These are phyloP conservation scores for Dactylellina leptospora DNA, from an alignment of 2,329 filamentous ascomycete genomes.

Conservation along the genomic window DNA sequence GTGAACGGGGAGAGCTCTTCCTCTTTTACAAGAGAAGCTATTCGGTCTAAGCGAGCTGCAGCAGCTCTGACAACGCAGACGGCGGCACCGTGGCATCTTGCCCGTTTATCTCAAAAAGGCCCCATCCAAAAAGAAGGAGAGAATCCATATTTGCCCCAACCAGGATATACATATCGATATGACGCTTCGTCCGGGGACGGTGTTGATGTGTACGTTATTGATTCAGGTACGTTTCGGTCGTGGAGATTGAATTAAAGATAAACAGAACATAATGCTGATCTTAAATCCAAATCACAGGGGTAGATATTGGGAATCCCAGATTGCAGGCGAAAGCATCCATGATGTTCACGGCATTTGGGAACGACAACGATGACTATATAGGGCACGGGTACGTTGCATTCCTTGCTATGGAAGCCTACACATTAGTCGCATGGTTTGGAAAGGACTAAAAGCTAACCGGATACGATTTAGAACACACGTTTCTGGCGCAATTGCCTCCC, in stretches of 20 bases:
- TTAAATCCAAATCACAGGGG: not conserved
- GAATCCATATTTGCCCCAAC: conserved; percentile 14
- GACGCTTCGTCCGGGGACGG: conserved; percentile 24
- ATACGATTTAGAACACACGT: conserved; percentile 42
- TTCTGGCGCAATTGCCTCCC: conserved; percentile 29
- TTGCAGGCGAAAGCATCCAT: conserved; percentile 9
- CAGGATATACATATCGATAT: conserved; percentile 22
- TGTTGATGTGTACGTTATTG: conserved; percentile 42
- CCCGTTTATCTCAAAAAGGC: conserved; percentile 19
- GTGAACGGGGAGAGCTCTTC: no score
- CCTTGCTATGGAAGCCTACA: not conserved
- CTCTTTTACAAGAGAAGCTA: not conserved
- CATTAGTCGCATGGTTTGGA: no score
- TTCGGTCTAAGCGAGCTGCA: not conserved
- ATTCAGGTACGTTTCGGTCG: conserved; percentile 19
- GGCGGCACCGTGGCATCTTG: conserved; percentile 26
- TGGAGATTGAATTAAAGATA: not conserved
- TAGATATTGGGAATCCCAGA: conserved; percentile 23
- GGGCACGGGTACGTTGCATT: conserved; percentile 28
- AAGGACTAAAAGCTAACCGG: conserved; percentile 57
- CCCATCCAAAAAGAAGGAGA: conserved; percentile 13
- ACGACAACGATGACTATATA: conserved; percentile 23
- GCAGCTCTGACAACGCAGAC: conserved; percentile 11
- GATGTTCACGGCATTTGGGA: conserved; percentile 26
- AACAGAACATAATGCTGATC: no score